A percentile compares a stretch with the other conserved stretches of the same genome.
phyloP scores from a whole-genome alignment of 2,329 filamentous ascomycete species.

The Rosellinia necatrix region DNA sequence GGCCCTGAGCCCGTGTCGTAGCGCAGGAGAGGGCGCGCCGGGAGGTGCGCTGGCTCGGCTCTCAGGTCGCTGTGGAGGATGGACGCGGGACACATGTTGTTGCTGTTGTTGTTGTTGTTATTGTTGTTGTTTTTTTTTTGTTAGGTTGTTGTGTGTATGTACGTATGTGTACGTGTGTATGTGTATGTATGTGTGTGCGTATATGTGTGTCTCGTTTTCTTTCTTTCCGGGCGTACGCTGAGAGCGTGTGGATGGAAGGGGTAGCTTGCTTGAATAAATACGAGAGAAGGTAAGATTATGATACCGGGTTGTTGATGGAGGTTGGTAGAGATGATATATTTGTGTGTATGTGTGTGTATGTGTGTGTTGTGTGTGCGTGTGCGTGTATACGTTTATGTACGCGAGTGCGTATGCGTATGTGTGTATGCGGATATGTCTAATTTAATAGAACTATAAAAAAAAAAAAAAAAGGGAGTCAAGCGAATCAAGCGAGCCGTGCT shows the following conservation, averaged over 20 bases:
- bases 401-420: too few relatives aligned
- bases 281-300: not conserved
- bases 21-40: not conserved
- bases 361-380: not conserved
- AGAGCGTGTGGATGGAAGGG: not conserved
- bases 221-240: not conserved
- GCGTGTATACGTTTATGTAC: not conserved
- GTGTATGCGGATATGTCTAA: too few relatives aligned
- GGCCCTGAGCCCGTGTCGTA: not conserved
- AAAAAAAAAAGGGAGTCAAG: too few relatives aligned
- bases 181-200: too few relatives aligned
- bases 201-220: too few relatives aligned
- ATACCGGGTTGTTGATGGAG: not conserved
- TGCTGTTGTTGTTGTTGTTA: too few relatives aligned
- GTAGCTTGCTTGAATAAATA: too few relatives aligned
- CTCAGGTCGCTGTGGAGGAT: not conserved
- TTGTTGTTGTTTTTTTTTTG: not conserved
- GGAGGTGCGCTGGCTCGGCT: not conserved
- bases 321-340: not conserved
- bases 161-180: not conserved
- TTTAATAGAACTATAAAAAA: too few relatives aligned
- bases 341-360: not conserved
- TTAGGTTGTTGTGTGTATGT: not conserved
- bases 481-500: too few relatives aligned
- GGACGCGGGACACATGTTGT: constrained; percentile 18